Base-by-base conservation (phyloP, 495 filamentous ascomycete genomes). In the Penicillium cinerascens region DNA sequence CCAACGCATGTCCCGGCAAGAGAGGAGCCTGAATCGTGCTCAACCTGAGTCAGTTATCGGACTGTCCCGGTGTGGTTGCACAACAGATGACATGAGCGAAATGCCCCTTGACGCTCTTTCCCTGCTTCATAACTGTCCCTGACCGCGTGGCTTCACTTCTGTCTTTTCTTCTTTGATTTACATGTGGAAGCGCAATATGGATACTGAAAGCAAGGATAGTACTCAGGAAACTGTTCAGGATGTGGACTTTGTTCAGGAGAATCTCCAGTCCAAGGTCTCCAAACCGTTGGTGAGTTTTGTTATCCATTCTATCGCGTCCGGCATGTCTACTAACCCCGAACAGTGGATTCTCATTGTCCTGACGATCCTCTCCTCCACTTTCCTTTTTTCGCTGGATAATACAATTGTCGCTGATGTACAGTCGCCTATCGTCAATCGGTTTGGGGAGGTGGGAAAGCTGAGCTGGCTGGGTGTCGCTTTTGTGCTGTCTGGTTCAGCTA, bases 361-460 rank as follows among this genome's bases (percentile, higher is more conserved):
- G 16, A 66, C 78, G 1, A 70, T 84, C 36, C 67, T 77, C 21
- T 66, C 73, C 6, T 72, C 68, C 1, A 68, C 64, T 10, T 82
- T 86, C 49, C 64, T 84, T 0, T 84, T 78, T 47, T 72, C 77
- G 13, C 69, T 86, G 9, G 83, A 86, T 52, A 81, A 79, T 29
- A 86, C 82, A 42, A 81, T 86, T 21, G 81, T 81, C 5, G 83
- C 83, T 20, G 75, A 82, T 52, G 66, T 86, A 10, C 82, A 83
- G 59, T 74, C 75, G 6, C 65, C 67, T 3, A 76, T 86, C 16
- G 61, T 85, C 41, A 66, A 70, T 22, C 36, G 50, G 0, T 80
- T 86, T 29, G 70, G 74, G 9, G 60, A 74, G 18, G 67, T 82
- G n/a, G 67, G 72, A 4, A 79, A 82, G 52, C 61, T 87, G 7